phyloP scores from a whole-genome alignment of 2,329 filamentous ascomycete genomes.

The Rutstroemia sp. region DNA sequence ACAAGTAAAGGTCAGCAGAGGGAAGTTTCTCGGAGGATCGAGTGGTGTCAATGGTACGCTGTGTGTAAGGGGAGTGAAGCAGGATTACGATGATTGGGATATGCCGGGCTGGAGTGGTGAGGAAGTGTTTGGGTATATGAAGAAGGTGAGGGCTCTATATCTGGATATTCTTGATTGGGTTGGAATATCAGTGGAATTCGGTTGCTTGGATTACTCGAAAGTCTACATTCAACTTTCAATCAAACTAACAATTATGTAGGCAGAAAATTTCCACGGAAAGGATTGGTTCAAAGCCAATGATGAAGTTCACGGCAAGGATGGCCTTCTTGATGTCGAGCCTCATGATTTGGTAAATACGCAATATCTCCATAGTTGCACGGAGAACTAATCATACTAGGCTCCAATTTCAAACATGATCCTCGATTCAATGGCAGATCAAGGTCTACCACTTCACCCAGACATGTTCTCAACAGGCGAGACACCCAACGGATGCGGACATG shows the following conservation, averaged over 20 bases:
- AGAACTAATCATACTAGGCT: constrained; percentile 10
- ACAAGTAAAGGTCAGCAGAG: constrained; percentile 40
- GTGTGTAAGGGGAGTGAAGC: constrained; percentile 40
- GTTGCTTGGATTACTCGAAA: not conserved
- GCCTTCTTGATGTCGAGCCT: constrained; percentile 47
- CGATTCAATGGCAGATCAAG: constrained; percentile 47
- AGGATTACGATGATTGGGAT: constrained; percentile 48
- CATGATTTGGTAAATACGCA: constrained; percentile 41
- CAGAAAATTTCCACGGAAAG: constrained; percentile 51
- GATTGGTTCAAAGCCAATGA: constrained; percentile 46
- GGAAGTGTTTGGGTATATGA: constrained; percentile 50
- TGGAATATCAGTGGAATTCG: not conserved
- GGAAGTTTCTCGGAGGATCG: constrained; percentile 42
- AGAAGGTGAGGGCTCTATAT: constrained; percentile 34
- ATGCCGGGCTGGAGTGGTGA: constrained; percentile 48
- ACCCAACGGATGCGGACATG: constrained; percentile 49
- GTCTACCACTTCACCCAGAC: constrained; percentile 47
- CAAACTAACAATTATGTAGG: constrained; percentile 23
- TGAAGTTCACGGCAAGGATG: constrained; percentile 42
- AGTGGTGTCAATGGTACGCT: constrained; percentile 44
- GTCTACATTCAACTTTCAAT: not conserved
- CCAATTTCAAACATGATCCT: constrained; percentile 49
- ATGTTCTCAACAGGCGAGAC: constrained; percentile 50
- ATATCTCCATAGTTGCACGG: too few species aligned
- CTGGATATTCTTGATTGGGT: not conserved